Base-by-base conservation (phyloP, 495 filamentous ascomycete genomes). In the Aspergillus funiculosus region DNA sequence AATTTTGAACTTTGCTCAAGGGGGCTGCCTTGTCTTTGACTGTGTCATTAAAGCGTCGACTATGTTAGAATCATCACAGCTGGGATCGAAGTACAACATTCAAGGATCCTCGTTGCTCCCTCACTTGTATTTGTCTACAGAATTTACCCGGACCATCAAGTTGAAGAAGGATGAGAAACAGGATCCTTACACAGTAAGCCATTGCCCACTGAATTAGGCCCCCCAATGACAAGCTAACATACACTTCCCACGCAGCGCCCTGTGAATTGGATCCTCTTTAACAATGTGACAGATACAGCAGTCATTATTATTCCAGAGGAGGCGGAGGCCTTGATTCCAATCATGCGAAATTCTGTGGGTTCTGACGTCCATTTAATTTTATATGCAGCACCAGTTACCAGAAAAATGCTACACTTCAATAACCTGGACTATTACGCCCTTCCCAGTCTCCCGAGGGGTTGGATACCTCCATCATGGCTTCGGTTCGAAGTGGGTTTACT, bases 271-370 rank as follows among this genome's bases (percentile, higher is more conserved):
- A 51, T 78, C n/a, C 54, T 79, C 0, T 72, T 60, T 58, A 71
- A 60, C 45, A 11, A 27, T 2, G 1, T 20, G 1, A 58, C 52
- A 0, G 46, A 65, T 8, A 69, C 61, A 0, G 77, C 68, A 0
- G 35, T 83, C 0, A 57, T 81, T 3, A 46, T 82, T 1, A 77
- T 71, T 22, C 71, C 74, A 3, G 73, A 80, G 37, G 79, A 83
- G 50, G 79, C 72, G 1, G 72, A 81, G 44, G 11, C 31, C 0
- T 17, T 80, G 0, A 63, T 82, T 15, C 60, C 66, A 2, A 36
- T 64, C 0, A 40, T 78, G 35, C 66, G 62, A 9, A 20, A 14
- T 1, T 7, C 8, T 15, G 3, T 21, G 5, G 7, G 41, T 2
- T 14, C 50, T 1, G 2, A 24, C 3, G 58, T 56, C 2, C 57